Base-by-base conservation (phyloP, 352 stramenopile genomes). In the Pelagophyceae sp. region DNA sequence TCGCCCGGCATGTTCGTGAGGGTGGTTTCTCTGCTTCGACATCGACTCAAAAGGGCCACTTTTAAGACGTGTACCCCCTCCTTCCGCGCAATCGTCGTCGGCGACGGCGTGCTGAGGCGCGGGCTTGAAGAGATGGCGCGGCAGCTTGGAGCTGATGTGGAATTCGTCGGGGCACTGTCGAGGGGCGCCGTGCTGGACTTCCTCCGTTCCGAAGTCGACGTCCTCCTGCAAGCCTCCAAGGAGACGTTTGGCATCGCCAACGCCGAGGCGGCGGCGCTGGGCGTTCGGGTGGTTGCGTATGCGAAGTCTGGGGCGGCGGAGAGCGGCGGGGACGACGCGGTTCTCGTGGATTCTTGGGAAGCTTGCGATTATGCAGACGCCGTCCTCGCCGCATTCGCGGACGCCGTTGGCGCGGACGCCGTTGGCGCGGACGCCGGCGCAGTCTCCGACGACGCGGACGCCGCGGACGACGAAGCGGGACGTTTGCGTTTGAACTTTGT, bases 401-500 rank as follows among this genome's bases (percentile, higher is more conserved):
- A n/a, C n/a, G n/a, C n/a, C n/a, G n/a, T n/a, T n/a, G n/a, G n/a
- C n/a, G n/a, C n/a, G n/a, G n/a, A n/a, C n/a, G n/a, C n/a, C n/a
- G n/a, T n/a, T n/a, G n/a, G n/a, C n/a, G n/a, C n/a, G n/a, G n/a
- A n/a, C n/a, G n/a, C n/a, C n/a, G n/a, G n/a, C n/a, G n/a, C n/a
- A n/a, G n/a, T n/a, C n/a, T n/a, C n/a, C n/a, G n/a, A n/a, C n/a
- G n/a, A n/a, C n/a, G n/a, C n/a, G n/a, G n/a, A n/a, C n/a, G n/a
- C n/a, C n/a, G n/a, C n/a, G n/a, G n/a, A n/a, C n/a, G n/a, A n/a
- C n/a, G n/a, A n/a, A n/a, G n/a, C n/a, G n/a, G n/a, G n/a, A n/a
- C n/a, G n/a, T n/a, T 2, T n/a, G 61, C 29, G 31, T n/a, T n/a
- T n/a, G 2, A 82, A 40, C 11, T 54, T 89, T 85, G 20, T 81